These are phyloP conservation scores for Ceratobasidium sp. DNA, from an alignment of 1,284 basidiomycete species.

Conservation along the genomic window DNA sequence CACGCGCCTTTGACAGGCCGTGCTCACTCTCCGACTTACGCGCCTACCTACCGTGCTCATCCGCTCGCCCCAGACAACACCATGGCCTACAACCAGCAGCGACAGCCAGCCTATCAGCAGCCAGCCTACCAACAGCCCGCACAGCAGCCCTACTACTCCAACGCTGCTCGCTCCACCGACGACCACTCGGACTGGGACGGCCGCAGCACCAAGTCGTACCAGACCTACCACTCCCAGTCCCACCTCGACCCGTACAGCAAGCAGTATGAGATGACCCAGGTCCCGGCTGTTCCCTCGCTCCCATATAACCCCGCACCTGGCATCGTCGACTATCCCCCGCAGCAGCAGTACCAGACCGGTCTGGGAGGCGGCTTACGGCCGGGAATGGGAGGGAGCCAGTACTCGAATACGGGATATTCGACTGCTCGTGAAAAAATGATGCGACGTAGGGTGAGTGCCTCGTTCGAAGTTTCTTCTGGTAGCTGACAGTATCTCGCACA, in stretches of 20 bases:
- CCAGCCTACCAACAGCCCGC: not conserved
- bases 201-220: constrained; percentile 67
- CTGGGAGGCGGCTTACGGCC: constrained; percentile 59
- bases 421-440: constrained; percentile 77
- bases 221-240: constrained; percentile 68
- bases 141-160: constrained; percentile 12
- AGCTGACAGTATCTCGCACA: constrained; percentile 44
- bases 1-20: constrained; percentile 21
- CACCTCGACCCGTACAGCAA: constrained; percentile 65
- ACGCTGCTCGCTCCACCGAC: constrained; percentile 56
- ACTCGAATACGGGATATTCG: constrained; percentile 69
- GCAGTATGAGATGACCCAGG: constrained; percentile 66
- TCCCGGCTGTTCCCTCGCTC: constrained; percentile 66
- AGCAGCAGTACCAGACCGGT: constrained; percentile 56
- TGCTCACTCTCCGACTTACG: constrained; percentile 4
- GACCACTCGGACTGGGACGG: constrained; percentile 63
- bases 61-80: constrained; percentile 12
- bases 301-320: constrained; percentile 54
- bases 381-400: constrained; percentile 26
- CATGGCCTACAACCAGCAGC: constrained; percentile 21
- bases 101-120: not conserved
- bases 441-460: constrained; percentile 64
- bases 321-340: constrained; percentile 69
- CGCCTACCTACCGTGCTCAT: constrained; percentile 36
- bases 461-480: constrained; percentile 13